Evolutionary conservation across 192 early-diverging fungal species (phyloP).

Genomic region (Obelidium mucronatum): DNA sequence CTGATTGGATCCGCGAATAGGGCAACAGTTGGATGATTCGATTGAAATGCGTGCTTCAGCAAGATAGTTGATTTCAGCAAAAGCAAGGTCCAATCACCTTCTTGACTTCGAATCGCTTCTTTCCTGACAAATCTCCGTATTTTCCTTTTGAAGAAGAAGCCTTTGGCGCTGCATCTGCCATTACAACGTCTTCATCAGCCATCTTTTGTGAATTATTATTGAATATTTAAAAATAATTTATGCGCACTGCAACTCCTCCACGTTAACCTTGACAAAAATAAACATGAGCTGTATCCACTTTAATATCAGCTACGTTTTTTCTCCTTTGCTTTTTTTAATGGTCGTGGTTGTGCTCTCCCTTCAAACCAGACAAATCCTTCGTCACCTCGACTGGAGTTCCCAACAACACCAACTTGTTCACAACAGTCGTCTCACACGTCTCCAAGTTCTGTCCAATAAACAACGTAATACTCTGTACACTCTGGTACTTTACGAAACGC

Average conservation of each 20-base stretch:
- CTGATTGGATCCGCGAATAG: conserved; percentile 59
- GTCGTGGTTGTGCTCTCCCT: conserved; percentile 46
- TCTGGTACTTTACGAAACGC: conserved; percentile 95
- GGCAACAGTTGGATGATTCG: too few relatives aligned
- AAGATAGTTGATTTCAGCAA: too few relatives aligned
- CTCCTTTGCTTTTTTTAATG: too few relatives aligned
- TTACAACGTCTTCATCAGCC: conserved; percentile 37
- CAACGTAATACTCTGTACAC: conserved; percentile 78
- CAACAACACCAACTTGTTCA: conserved; percentile 82
- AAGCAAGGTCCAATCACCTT: too few relatives aligned
- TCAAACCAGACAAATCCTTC: conserved; percentile 60
- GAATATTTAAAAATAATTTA: too few relatives aligned
- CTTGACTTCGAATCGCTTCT: conserved; percentile 95
- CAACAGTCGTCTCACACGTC: conserved; percentile 80
- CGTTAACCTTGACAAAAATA: too few relatives aligned
- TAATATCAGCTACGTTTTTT: too few relatives aligned
- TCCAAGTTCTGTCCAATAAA: conserved; percentile 74
- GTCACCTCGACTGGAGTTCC: conserved; percentile 73
- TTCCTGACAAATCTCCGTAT: conserved; percentile 41
- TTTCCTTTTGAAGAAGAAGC: conserved; percentile 56
- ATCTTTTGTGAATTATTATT: conserved; percentile 42
- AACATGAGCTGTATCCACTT: too few relatives aligned
- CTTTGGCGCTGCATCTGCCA: conserved; percentile 44
- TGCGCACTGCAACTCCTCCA: too few relatives aligned
- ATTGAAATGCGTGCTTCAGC: too few relatives aligned